Percentiles rank a stretch among this genome's conserved stretches.
These are phyloP conservation scores for Xenoacremonium recifei DNA, from an alignment of 2,329 filamentous ascomycete genomes.

Conservation along the genomic window DNA sequence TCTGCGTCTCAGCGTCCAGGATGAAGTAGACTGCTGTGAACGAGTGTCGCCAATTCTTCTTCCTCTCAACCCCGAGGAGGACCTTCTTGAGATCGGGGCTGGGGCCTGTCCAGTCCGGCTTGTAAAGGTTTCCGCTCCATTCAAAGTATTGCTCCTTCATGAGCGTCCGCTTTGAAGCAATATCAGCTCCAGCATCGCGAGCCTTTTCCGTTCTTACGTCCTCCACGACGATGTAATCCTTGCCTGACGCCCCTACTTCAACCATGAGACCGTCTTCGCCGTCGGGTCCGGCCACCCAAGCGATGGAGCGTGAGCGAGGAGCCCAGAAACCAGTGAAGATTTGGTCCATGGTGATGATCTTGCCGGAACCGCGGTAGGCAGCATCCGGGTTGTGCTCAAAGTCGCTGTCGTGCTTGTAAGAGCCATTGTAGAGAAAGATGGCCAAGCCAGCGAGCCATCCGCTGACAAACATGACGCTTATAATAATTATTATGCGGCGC, in stretches of 20 bases:
- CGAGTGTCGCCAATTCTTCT: constrained; percentile 88
- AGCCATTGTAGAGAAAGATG: constrained; percentile 63
- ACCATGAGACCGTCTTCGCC: constrained; percentile 84
- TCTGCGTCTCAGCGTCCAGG: constrained; percentile 81
- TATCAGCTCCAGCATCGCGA: constrained; percentile 24
- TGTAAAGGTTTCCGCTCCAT: constrained; percentile 54
- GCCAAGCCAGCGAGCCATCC: constrained; percentile 69
- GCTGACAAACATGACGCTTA: constrained; percentile 59
- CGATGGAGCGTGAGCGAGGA: constrained; percentile 62
- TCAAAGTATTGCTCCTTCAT: constrained; percentile 69
- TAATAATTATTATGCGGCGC: constrained; percentile 60
- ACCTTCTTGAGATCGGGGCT: constrained; percentile 85
- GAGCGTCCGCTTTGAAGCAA: constrained; percentile 61
- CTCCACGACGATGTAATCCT: constrained; percentile 81
- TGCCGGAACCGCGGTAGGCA: constrained; percentile 62
- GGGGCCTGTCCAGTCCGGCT: constrained; percentile 65
- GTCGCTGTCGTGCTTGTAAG: constrained; percentile 62
- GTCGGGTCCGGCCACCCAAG: constrained; percentile 72
- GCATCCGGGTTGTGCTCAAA: constrained; percentile 68
- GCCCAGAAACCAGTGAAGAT: constrained; percentile 66
- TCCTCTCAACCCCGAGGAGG: constrained; percentile 68
- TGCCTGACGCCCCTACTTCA: constrained; percentile 61
- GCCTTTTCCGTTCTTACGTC: constrained; percentile 62
- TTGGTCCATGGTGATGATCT: constrained; percentile 71
- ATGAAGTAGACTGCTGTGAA: constrained; percentile 87